These are phyloP conservation scores for Allium cepa DNA, from an alignment of 106 monocot species.

Conservation along the genomic window DNA sequence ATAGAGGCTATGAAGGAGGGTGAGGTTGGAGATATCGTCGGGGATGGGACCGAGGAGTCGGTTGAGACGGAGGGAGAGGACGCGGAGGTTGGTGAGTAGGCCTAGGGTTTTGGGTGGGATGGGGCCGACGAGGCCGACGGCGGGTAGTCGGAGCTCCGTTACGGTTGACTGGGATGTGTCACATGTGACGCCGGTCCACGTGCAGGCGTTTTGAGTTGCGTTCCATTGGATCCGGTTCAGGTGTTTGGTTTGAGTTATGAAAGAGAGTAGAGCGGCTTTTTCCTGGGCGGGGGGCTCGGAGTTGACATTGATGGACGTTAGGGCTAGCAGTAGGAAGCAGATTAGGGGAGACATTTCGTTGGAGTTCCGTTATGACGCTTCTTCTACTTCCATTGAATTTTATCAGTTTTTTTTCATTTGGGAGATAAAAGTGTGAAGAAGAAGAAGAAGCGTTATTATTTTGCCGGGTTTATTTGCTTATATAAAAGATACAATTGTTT, in stretches of 20 bases:
- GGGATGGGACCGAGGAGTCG: slow-evolving; percentile 54
- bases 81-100: slow-evolving; percentile 41
- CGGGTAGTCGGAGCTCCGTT: slow-evolving; percentile 57
- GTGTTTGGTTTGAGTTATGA: slow-evolving; percentile 35
- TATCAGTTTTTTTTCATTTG: no score
- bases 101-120: slow-evolving; percentile 44
- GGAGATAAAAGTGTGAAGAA: background rate
- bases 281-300: slow-evolving; percentile 33
- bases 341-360: background rate
- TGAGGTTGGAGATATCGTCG: slow-evolving; percentile 41
- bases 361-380: background rate
- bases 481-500: background rate
- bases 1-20: slow-evolving; percentile 49
- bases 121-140: slow-evolving; percentile 48
- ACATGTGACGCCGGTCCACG: slow-evolving; percentile 58
- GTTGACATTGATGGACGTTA: background rate
- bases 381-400: background rate
- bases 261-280: slow-evolving; percentile 34
- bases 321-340: slow-evolving; percentile 4
- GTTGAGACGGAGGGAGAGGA: slow-evolving; percentile 82
- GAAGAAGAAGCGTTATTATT: background rate
- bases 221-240: slow-evolving; percentile 39
- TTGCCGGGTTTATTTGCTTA: background rate
- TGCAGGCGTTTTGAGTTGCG: slow-evolving; percentile 34
- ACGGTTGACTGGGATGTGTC: slow-evolving; percentile 29